Base-by-base conservation (phyloP, 2,329 filamentous ascomycete species). In the Cladosporium sp. region DNA sequence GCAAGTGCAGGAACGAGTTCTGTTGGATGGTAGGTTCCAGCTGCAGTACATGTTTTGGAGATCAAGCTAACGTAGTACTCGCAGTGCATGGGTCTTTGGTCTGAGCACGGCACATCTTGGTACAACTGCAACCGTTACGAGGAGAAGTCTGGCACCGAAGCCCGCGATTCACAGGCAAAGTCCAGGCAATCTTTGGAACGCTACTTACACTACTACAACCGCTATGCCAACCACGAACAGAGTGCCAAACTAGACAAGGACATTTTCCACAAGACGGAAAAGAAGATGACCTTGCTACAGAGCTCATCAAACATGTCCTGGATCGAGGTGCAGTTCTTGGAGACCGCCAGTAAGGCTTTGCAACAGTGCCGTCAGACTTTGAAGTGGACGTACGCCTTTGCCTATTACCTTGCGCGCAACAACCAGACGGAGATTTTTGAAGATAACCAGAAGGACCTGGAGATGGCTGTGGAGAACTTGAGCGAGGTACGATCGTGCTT, bases 371-470 rank as follows among this genome's bases (percentile, higher is more conserved):
- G 95, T n/a, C 94, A 98, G 80, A 99, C 95, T 0, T 84, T 99
- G 5, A 99, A 99, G 81, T 99, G 95, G 95, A 99, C 95, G 0
- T 99, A 99, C 74, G 95, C 95, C 0, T 99, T 99, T 80, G 95
- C 95, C 0, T 99, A 95, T 78, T 99, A 99, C 76, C 87, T 99
- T n/a, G 90, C 90, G 2, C 89, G 92, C 65, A 98, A 97, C 84
- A 98, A 99, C 75, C 82, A 95, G 65, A 98, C 95, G 0, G 92
- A 94, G 76, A 98, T 99, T 64, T 99, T 99, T 68, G 95, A 99
- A 78, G 93, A 98, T 78, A 99, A 99, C 78, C 95, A 99, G 75
- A 97, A 97, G 79, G 95, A 99, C 76, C 82, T 99, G 28, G 95
- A 99, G 79, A 91, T 99, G 88, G 94, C 95, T 0, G 95, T 98